Conservation (phyloP, 352 stramenopile species). For the Pythium pyrilobum region DNA sequence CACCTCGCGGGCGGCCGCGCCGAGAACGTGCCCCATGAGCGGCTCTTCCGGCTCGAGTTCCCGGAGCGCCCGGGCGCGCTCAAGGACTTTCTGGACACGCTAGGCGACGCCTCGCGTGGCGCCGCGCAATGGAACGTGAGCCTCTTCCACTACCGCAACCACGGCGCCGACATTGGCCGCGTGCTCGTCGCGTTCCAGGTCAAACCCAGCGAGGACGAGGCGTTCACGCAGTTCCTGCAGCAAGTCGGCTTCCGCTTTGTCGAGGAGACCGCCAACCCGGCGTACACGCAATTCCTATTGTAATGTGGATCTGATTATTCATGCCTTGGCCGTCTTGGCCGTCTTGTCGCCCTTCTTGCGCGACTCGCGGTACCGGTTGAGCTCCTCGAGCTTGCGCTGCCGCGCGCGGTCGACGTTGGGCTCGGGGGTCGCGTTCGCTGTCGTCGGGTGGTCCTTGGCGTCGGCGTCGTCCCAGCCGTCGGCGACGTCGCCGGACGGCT, state of each 20-base stretch:
- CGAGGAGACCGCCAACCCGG: constrained; percentile 82
- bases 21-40: constrained; percentile 85
- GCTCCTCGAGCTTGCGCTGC: constrained; percentile 69
- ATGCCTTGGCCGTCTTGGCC: constrained; percentile 26
- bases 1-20: constrained; percentile 93
- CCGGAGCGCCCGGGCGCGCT: constrained; percentile 89
- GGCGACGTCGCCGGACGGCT: constrained; percentile 29
- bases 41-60: constrained; percentile 96
- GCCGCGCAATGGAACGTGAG: constrained; percentile 93
- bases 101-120: constrained; percentile 41
- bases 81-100: constrained; percentile 91
- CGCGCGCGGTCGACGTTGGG: constrained; percentile 62
- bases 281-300: constrained; percentile 75
- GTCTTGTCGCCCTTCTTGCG: constrained; percentile 54
- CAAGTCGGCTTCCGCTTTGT: constrained; percentile 73
- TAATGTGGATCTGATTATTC: constrained; percentile 27
- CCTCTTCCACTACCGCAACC: constrained; percentile 99
- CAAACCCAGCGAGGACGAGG: constrained; percentile 35
- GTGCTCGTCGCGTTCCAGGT: constrained; percentile 97
- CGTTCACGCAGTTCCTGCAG: constrained; percentile 59
- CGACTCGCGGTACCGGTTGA: constrained; percentile 57
- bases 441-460: constrained; percentile 23
- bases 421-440: constrained; percentile 50
- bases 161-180: constrained; percentile 96
- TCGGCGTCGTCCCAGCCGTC: constrained; percentile 28